These are phyloP conservation scores for Aspergillus sergii DNA, from an alignment of 2,329 filamentous ascomycete species.

Conservation along the genomic window DNA sequence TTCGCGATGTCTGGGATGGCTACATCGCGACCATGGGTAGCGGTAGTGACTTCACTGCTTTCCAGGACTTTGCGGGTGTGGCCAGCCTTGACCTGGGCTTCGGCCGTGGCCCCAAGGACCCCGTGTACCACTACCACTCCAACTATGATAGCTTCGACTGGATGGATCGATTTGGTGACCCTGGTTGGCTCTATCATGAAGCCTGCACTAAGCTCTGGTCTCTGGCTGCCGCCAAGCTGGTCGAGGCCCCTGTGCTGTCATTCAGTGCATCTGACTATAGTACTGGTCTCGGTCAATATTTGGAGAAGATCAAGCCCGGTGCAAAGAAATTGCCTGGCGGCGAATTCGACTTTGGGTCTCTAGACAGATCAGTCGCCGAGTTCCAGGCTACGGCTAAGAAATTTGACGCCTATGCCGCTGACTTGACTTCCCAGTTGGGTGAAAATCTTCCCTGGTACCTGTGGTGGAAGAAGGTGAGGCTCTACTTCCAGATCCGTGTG, in stretches of 20 bases:
- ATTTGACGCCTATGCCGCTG: constrained; percentile 56
- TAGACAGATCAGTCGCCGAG: constrained; percentile 53
- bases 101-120: constrained; percentile 42
- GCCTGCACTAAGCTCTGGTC: constrained; percentile 68
- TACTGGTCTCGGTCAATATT: constrained; percentile 52
- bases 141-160: constrained; percentile 85
- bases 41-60: constrained; percentile 74
- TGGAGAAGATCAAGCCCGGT: constrained; percentile 35
- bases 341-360: constrained; percentile 44
- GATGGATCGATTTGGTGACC: constrained; percentile 79
- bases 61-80: constrained; percentile 71
- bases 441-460: constrained; percentile 75
- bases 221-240: constrained; percentile 62
- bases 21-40: constrained; percentile 68
- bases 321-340: constrained; percentile 28
- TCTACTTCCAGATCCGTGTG: constrained; percentile 64
- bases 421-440: constrained; percentile 52
- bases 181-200: constrained; percentile 60
- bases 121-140: constrained; percentile 74
- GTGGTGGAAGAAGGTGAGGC: constrained; percentile 66
- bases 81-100: constrained; percentile 68
- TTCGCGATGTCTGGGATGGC: constrained; percentile 68
- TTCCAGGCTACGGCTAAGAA: constrained; percentile 52
- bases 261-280: constrained; percentile 69
- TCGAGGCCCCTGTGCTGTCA: constrained; percentile 63